Evolutionary conservation across 768 basidiomycete species (phyloP).

Genomic region (Arthromyces matolae): DNA sequence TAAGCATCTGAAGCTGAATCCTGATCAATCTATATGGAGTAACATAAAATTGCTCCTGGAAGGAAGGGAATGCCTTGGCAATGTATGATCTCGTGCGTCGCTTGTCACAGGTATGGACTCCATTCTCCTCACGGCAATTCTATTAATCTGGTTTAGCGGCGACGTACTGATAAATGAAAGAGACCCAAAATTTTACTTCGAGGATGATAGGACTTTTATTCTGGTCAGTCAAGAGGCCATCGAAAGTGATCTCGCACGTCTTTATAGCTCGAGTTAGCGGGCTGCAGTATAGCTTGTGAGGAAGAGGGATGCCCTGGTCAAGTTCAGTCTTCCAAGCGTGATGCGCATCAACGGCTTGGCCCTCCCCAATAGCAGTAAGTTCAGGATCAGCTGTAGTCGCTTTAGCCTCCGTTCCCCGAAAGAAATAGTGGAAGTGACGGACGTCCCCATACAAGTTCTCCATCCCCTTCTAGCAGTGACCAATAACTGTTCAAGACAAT

Average conservation of each 20-base stretch:
- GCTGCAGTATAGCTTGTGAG: slow-evolving; percentile 56
- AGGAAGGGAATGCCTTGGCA: slow-evolving; percentile 43
- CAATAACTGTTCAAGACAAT: slow-evolving; percentile 62
- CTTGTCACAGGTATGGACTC: slow-evolving; percentile 71
- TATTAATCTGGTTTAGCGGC: no score
- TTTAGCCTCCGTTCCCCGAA: background rate
- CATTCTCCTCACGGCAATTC: slow-evolving; percentile 67
- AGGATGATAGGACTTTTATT: slow-evolving; percentile 36
- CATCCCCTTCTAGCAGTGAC: slow-evolving; percentile 63
- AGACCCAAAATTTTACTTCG: slow-evolving; percentile 56
- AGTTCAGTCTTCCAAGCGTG: slow-evolving; percentile 49
- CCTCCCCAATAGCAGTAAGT: slow-evolving; percentile 54
- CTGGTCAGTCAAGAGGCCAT: slow-evolving; percentile 24
- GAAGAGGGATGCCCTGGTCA: slow-evolving; percentile 41
- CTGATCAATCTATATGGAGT: no score
- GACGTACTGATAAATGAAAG: background rate
- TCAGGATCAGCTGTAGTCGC: slow-evolving; percentile 55
- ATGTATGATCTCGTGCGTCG: slow-evolving; percentile 52
- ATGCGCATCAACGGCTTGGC: slow-evolving; percentile 49
- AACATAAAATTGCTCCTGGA: slow-evolving; percentile 54
- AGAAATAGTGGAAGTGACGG: slow-evolving; percentile 24
- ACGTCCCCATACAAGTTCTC: slow-evolving; percentile 73
- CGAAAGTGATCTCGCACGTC: slow-evolving; percentile 55
- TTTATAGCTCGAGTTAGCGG: slow-evolving; percentile 61
- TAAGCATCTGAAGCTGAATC: no score